A percentile compares a stretch with the other conserved stretches of the same genome.
phyloP scores from a whole-genome alignment of 257 asterid species.

The Mentha longifolia region DNA sequence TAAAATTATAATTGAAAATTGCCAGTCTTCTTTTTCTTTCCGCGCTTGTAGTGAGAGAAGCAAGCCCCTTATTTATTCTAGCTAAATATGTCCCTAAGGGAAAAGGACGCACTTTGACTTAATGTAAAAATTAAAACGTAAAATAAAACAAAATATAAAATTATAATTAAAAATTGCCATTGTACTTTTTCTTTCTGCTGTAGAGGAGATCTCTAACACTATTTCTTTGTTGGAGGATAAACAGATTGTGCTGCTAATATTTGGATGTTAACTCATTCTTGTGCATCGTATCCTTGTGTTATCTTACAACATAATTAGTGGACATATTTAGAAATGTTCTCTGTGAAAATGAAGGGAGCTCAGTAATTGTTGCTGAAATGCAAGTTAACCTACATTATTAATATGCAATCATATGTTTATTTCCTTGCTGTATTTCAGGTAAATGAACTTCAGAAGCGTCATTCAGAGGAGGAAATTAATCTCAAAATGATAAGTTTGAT shows the following conservation, averaged over 20 bases:
- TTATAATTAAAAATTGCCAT: too few species aligned
- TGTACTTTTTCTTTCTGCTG: too few species aligned
- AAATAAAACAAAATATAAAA: too few species aligned
- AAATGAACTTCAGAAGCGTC: conserved; percentile 66
- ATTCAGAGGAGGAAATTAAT: conserved; percentile 64
- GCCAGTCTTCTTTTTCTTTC: too few species aligned
- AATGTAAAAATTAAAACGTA: too few species aligned
- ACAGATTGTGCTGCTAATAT: not conserved
- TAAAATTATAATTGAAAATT: too few species aligned
- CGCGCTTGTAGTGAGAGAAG: too few species aligned
- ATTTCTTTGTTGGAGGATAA: conserved; percentile 9
- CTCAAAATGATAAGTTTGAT: conserved; percentile 56
- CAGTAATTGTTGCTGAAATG: not conserved
- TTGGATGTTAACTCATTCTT: not conserved
- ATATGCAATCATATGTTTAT: not conserved
- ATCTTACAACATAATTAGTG: not conserved
- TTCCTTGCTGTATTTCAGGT: conserved; percentile 47
- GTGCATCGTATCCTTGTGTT: too few species aligned
- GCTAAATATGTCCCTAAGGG: too few species aligned
- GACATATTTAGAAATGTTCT: not conserved
- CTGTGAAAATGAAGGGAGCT: not conserved
- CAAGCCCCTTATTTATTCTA: too few species aligned
- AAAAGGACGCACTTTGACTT: too few species aligned
- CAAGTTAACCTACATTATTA: not conserved
- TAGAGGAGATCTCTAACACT: too few species aligned